Base-by-base conservation (phyloP, 176 grass and related monocot genomes). In the Oryza glumipatula region DNA sequence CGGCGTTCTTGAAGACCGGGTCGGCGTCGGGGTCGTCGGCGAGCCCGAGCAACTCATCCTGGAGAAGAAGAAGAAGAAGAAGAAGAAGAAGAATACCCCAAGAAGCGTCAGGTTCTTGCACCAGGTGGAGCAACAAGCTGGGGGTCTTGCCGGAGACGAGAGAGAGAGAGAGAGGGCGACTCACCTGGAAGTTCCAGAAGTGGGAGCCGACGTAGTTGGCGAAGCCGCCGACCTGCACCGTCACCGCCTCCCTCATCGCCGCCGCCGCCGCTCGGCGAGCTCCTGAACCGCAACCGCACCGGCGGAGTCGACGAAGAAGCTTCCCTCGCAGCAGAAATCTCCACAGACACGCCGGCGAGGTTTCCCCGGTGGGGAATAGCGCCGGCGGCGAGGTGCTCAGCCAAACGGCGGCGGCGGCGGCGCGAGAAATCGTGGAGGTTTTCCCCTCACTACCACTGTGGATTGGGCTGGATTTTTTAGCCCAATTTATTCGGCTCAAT, bases 1-100 rank as follows among this genome's bases (percentile, higher is more conserved):
- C 28, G 35, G 87, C 84, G 78, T 71, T 74, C 79, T 84, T 90
- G 80, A 90, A 92, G 64, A 89, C 38, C 51, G 88, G 72, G 74
- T 94, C 90, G 26, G 89, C 83, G 30, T 45, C 35, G 16, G 91
- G 85, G 80, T 91, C 91, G 33, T 94, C 89, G 30, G 89, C 87
- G 64, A 99, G 88, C 44, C 96, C 93, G 46, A 99, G 89, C 74
- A 99, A 84, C 86, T 99, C 93, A 94, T 99, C 96, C 96, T 96
- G 86, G 56, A 61, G 19, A 15, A 77, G 48, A 36, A 36, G 35
- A 39, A 39, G 38, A 5, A 44, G 22, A 67, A 44, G 26, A 26
- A 26, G 26, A 26, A 26, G 19, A 15, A 77, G 47, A 36, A 36
- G 35, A 39, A 39, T 6, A 5, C 26, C 26, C 26, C 9, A 67